These are phyloP conservation scores for Pseudotsuga menziesii DNA, from an alignment of 75 land plant species.

Conservation along the genomic window DNA sequence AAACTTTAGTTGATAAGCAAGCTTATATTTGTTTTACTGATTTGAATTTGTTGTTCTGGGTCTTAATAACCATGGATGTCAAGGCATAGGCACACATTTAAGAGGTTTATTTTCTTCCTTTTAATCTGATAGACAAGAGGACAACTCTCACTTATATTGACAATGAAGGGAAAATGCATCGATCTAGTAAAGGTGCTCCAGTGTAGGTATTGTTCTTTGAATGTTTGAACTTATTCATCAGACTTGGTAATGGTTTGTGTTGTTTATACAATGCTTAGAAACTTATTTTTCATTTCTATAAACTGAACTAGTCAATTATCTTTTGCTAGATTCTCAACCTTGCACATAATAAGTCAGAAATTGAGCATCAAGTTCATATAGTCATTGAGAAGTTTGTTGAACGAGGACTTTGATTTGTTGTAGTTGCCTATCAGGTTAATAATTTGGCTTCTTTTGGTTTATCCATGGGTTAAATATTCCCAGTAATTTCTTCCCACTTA, in stretches of 20 bases:
- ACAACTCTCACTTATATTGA: constrained; percentile 86
- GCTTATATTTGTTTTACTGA: background rate
- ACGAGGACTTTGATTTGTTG: constrained; percentile 85
- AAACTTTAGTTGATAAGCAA: background rate
- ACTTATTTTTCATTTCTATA: background rate
- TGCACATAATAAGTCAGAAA: constrained; percentile 77
- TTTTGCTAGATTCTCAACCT: constrained; percentile 65
- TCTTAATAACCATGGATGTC: background rate
- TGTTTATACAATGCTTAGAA: too few relatives aligned
- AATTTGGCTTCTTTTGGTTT: background rate
- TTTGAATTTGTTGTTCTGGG: background rate
- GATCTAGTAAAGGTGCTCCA: constrained; percentile 97
- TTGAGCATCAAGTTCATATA: constrained; percentile 76
- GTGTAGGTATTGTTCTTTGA: constrained; percentile 57
- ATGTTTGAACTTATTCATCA: too few relatives aligned
- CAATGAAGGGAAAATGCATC: constrained; percentile 74
- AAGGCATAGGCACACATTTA: constrained; percentile 85
- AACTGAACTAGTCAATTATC: background rate
- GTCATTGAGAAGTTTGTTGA: constrained; percentile 95
- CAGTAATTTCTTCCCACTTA: background rate
- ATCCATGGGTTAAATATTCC: background rate
- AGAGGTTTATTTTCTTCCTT: constrained; percentile 91
- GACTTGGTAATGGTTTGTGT: too few relatives aligned
- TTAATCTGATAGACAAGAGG: constrained; percentile 93
- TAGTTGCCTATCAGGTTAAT: constrained; percentile 79